Evolutionary conservation across 1,284 basidiomycete genomes (phyloP).

Genomic region (Albatrellus sp.): DNA sequence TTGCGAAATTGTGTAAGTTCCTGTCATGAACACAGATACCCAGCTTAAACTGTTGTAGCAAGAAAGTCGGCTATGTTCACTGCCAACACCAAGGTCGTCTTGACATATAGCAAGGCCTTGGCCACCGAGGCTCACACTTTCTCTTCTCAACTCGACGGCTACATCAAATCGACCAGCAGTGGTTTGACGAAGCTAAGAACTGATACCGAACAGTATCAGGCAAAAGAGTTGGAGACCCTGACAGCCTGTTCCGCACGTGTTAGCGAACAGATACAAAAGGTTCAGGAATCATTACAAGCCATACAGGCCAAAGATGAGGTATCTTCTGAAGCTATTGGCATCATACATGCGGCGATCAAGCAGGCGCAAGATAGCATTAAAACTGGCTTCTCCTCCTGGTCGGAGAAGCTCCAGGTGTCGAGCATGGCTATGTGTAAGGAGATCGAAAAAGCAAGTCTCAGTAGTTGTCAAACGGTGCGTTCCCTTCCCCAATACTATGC

Average conservation of each 20-base stretch:
- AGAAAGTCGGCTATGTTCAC: constrained; percentile 61
- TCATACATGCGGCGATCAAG: constrained; percentile 34
- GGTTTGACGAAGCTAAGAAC: constrained; percentile 38
- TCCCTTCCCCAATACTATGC: not conserved
- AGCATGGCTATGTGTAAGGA: constrained; percentile 36
- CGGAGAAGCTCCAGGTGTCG: constrained; percentile 32
- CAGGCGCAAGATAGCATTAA: constrained; percentile 43
- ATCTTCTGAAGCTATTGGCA: constrained; percentile 39
- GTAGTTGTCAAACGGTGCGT: constrained; percentile 32
- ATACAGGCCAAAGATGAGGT: constrained; percentile 44
- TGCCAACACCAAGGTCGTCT: constrained; percentile 56
- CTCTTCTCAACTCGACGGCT: constrained; percentile 46
- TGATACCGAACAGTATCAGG: constrained; percentile 45
- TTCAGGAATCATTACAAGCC: constrained; percentile 44
- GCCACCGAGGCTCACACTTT: constrained; percentile 39
- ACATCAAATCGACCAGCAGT: constrained; percentile 45
- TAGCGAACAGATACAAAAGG: constrained; percentile 43
- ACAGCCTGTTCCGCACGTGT: constrained; percentile 41
- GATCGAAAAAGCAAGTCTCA: constrained; percentile 27
- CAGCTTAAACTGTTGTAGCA: constrained; percentile 29
- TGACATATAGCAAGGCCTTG: constrained; percentile 48
- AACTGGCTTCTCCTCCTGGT: constrained; percentile 41
- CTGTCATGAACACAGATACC: too few species aligned
- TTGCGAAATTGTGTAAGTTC: constrained; percentile 71
- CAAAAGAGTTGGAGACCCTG: constrained; percentile 44